Evolutionary conservation across 768 basidiomycete genomes (phyloP).

Genomic region (Collybiopsis luxurians): DNA sequence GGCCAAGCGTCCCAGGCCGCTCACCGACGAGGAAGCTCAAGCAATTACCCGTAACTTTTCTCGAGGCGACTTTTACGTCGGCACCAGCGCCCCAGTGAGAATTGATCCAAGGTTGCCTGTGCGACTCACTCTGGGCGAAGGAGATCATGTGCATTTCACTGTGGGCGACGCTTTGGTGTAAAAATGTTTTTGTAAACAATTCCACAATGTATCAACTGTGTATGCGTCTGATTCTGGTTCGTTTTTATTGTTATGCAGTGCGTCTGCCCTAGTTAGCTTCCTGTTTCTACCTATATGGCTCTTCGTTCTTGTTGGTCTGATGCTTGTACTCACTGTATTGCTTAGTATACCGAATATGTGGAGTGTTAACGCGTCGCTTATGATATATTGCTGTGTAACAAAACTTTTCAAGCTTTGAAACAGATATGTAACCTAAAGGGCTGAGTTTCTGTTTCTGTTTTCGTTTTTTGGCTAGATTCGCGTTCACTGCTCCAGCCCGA

Average conservation of each 20-base stretch:
- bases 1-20: slow-evolving; percentile 71
- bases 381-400: too few relatives aligned
- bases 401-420: too few relatives aligned
- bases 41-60: slow-evolving; percentile 82
- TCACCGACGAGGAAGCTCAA: slow-evolving; percentile 81
- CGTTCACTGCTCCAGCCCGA: too few relatives aligned
- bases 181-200: neutral
- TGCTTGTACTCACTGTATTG: slow-evolving; percentile 1
- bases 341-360: neutral
- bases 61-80: slow-evolving; percentile 81
- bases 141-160: slow-evolving; percentile 74
- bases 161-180: slow-evolving; percentile 48
- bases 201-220: neutral
- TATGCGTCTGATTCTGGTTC: neutral
- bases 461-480: too few relatives aligned
- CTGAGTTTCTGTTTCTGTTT: too few relatives aligned
- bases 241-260: neutral
- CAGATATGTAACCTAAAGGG: too few relatives aligned
- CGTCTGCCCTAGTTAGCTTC: slow-evolving; percentile 9
- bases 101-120: slow-evolving; percentile 82
- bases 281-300: neutral
- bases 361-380: neutral
- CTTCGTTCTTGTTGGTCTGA: neutral
- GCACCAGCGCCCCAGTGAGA: slow-evolving; percentile 72
- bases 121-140: slow-evolving; percentile 75